Conservation (phyloP, 192 early-diverging fungal species). For the Kappamyces sp. region DNA sequence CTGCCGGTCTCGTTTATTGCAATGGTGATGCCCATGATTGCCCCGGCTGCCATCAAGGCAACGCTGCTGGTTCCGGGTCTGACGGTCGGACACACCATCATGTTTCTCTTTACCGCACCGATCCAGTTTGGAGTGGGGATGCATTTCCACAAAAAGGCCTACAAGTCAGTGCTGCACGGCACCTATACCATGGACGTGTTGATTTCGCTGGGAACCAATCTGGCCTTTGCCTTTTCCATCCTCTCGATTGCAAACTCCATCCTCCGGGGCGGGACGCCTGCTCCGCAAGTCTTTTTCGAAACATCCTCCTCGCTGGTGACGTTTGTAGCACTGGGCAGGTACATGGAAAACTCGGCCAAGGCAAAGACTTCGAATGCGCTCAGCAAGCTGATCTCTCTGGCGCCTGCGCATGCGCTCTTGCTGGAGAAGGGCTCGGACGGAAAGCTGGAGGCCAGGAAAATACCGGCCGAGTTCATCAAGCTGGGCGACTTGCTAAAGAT, state of each 20-base stretch:
- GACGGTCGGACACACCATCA: constrained; percentile 56
- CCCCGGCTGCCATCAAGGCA: constrained; percentile 11
- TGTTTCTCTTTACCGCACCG: constrained; percentile 77
- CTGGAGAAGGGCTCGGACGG: constrained; percentile 27
- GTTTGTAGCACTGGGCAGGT: constrained; percentile 88
- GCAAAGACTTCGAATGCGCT: constrained; percentile 86
- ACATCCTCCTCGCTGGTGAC: constrained; percentile 87
- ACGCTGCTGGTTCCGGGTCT: constrained; percentile 56
- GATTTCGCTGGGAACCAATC: constrained; percentile 76
- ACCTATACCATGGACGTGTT: constrained; percentile 96
- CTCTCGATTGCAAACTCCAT: constrained; percentile 60
- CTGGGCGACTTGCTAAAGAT: constrained; percentile 80
- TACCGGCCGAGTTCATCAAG: constrained; percentile 83
- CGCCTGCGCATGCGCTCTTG: constrained; percentile 62
- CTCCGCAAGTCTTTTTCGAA: constrained; percentile 87
- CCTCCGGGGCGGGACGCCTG: constrained; percentile 25
- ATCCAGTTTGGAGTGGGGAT: constrained; percentile 86
- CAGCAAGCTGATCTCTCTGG: constrained; percentile 78
- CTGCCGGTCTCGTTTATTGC: constrained; percentile 75
- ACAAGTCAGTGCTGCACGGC: constrained; percentile 70
- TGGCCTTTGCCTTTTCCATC: constrained; percentile 78
- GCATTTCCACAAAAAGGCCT: constrained; percentile 73
- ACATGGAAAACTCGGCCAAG: constrained; percentile 92
- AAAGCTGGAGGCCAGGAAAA: constrained; percentile 53
- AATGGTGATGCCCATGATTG: constrained; percentile 62